Base-by-base conservation (phyloP, 2,329 filamentous ascomycete species). In the Penicillium capsulatum region DNA sequence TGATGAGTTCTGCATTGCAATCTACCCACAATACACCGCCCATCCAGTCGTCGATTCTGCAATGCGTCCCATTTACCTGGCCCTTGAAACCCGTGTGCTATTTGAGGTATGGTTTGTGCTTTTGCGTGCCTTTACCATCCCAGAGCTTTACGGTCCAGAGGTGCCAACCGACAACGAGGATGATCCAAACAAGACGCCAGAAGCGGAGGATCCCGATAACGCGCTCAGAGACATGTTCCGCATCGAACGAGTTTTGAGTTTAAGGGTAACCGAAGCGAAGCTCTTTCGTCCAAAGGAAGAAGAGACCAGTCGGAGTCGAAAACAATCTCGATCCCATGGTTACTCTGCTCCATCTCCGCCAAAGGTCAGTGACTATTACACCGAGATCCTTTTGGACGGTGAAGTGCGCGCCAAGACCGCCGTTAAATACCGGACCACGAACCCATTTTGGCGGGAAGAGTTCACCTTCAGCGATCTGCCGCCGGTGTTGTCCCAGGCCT, bases 61-160 rank as follows among this genome's bases (percentile, higher is more conserved):
- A 17, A 82, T 88, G 43, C 81, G 86, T n/a, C 91, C 92, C 0
- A 82, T 97, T 24, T 96, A 94, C 60, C 73, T 98, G 22, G 85
- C 87, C 3, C 68, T 96, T 31, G 91, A 97, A 53, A 90, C 80
- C 17, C 79, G 90, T 29, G 81, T 94, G 5, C 73, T 94, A n/a
- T 95, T 94, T 55, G 92, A 98, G 61, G 92, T 96, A 9, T 98
- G 92, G 92, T 91, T 94, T 56, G 90, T 95, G 5, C 71, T 98
- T 7, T 66, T 98, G 19, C 80, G 91, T 47, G 89, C 91, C 0
- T 96, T 96, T 63, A 88, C 91, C 0, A 83, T 94, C 31, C 91
- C 92, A 0, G 89, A 96, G 54, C 74, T 97, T 9, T 97, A 95
- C 59, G 86, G 82, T 2, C 76, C 77, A n/a, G 75, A 77, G 41